Base-by-base conservation (phyloP, 2,329 filamentous ascomycete species). In the Nakataea oryzae region DNA sequence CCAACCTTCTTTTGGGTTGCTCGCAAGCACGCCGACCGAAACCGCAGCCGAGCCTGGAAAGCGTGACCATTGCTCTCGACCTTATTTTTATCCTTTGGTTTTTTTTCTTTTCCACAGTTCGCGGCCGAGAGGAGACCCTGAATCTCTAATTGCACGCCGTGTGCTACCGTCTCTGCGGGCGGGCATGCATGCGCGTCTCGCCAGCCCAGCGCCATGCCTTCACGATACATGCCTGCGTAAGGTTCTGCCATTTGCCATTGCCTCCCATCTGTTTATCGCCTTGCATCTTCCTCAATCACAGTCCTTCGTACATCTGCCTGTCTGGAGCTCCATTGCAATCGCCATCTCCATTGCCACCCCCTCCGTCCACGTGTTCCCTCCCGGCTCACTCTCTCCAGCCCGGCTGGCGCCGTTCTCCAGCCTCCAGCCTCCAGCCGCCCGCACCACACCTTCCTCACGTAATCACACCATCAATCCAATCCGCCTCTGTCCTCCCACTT, bases 171-270 rank as follows among this genome's bases (percentile, higher is more conserved):
- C 41, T n/a, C 17, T n/a, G 17, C 14, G 41, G 41, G 41, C 41
- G 21, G 41, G 41, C 41, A n/a, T 50, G 41, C 41, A 50, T 50
- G 41, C 17, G 41, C 41, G 41, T 21, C 14, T 50, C 41, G 41
- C 41, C 41, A n/a, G 21, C 41, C 41, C 21, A 50, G 58, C 55
- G 54, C n/a, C 56, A 65, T 65, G 64, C 24, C 64, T n/a, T 62
- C 63, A 24, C 62, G 61, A 62, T 62, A 63, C 60, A 50, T 50
- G 41, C 41, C 41, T 50, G 41, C 41, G 41, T 50, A 50, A 50
- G 41, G 7, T 50, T 50, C n/a, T 50, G 17, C 17, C 41, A 13
- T 50, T 50, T 21, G 21, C 21, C n/a, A 9, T 50, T 8, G 21
- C n/a, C 13, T n/a, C 41, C 41, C 41, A n/a, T 50, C 17, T 21